These are phyloP conservation scores for Sherardia arvensis DNA, from an alignment of 257 asterid genomes.

Conservation along the genomic window DNA sequence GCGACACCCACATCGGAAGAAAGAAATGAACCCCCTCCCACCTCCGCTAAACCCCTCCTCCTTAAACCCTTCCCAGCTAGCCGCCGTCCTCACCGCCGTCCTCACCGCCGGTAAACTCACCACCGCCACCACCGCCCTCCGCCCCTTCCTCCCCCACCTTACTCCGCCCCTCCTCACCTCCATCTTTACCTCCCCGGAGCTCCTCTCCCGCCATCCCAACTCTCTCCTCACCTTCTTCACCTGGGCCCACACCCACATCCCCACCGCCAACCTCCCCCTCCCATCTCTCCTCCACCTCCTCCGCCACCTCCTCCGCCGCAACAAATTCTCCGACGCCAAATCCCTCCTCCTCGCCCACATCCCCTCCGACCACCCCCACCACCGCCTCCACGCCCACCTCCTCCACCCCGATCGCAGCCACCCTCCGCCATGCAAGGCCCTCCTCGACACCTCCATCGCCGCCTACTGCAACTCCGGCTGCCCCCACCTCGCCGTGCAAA, in stretches of 20 bases:
- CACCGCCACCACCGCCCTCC: slow-evolving; percentile 26
- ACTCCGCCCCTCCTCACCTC: slow-evolving; percentile 55
- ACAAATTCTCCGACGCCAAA: slow-evolving; percentile 52
- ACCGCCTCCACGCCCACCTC: slow-evolving; percentile 64
- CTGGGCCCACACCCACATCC: slow-evolving; percentile 35
- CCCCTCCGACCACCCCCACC: slow-evolving; percentile 55
- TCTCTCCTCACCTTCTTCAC: slow-evolving; percentile 46
- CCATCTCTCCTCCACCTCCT: slow-evolving; percentile 47
- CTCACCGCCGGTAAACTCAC: slow-evolving; percentile 17
- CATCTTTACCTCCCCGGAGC: slow-evolving; percentile 46
- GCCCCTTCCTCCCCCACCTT: slow-evolving; percentile 45
- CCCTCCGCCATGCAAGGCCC: slow-evolving; percentile 46
- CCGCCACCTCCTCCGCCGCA: slow-evolving; percentile 39
- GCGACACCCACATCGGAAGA: neutral
- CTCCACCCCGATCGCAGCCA: slow-evolving; percentile 47
- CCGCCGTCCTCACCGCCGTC: slow-evolving; percentile 39
- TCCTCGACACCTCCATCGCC: slow-evolving; percentile 45
- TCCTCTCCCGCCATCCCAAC: slow-evolving; percentile 46
- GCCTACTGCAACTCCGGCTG: slow-evolving; percentile 55
- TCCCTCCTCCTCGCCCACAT: slow-evolving; percentile 45
- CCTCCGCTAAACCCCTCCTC: slow-evolving; percentile 25
- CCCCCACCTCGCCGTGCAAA: slow-evolving; percentile 51
- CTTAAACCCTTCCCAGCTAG: slow-evolving; percentile 31
- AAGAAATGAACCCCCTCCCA: slow-evolving; percentile 14
- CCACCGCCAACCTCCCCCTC: slow-evolving; percentile 30